These are phyloP conservation scores for Candida sp. DNA, from an alignment of 1,139 yeast species.

Conservation along the genomic window DNA sequence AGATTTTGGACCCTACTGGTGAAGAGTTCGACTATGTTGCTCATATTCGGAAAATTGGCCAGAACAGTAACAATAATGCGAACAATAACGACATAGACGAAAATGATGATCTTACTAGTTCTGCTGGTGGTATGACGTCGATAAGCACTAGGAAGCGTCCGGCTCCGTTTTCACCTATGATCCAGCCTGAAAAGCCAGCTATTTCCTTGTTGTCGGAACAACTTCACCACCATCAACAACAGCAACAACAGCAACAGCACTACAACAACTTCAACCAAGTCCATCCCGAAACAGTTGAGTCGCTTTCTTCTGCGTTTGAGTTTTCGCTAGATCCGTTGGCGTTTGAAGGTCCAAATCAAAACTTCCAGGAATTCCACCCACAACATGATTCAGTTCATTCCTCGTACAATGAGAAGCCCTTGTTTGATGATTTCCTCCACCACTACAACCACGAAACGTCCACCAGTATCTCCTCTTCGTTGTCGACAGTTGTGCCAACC, in stretches of 20 bases:
- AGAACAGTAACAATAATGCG: conserved; percentile 14
- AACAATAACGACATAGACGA: not conserved
- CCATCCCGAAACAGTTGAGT: conserved; percentile 7
- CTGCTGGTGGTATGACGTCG: conserved; percentile 12
- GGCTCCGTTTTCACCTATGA: conserved; percentile 37
- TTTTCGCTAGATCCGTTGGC: conserved; percentile 39
- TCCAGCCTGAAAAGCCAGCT: conserved; percentile 3
- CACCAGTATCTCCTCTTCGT: conserved; percentile 10
- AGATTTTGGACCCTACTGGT: conserved; percentile 38
- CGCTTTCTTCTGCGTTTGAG: conserved; percentile 19
- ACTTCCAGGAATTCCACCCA: conserved; percentile 15
- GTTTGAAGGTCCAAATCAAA: conserved; percentile 35
- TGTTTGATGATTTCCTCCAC: conserved; percentile 16
- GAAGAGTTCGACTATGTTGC: conserved; percentile 71
- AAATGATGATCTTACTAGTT: not conserved
- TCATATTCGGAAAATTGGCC: conserved; percentile 63
- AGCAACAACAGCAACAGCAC: conserved; percentile 16
- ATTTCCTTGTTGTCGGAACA: not conserved
- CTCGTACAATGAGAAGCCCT: conserved; percentile 14
- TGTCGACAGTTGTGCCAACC: conserved; percentile 12
- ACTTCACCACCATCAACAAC: conserved; percentile 30
- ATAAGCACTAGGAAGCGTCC: conserved; percentile 30
- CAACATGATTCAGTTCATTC: conserved; percentile 12
- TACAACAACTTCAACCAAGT: not conserved
- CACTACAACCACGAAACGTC: conserved; percentile 5